Percentiles rank a stretch among this genome's conserved stretches.
These are phyloP conservation scores for Tolypocladium tundrense DNA, from an alignment of 2,329 filamentous ascomycete species.

Conservation along the genomic window DNA sequence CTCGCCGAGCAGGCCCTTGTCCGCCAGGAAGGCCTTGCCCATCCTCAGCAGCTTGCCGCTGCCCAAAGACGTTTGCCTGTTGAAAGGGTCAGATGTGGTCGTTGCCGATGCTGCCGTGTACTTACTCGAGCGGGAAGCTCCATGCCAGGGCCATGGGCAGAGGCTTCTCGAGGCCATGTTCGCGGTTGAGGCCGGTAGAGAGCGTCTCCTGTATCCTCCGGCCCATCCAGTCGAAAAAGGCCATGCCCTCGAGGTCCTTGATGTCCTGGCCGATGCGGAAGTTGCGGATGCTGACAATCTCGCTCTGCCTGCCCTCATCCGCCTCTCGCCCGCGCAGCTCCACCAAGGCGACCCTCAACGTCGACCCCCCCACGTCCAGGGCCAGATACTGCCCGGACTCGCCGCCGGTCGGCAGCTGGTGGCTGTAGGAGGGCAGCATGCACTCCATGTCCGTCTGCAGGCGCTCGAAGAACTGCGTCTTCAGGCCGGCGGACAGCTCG, in stretches of 20 bases:
- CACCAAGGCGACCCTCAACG: constrained; percentile 53
- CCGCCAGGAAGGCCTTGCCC: constrained; percentile 57
- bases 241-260: constrained; percentile 46
- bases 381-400: constrained; percentile 52
- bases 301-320: constrained; percentile 28
- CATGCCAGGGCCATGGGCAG: constrained; percentile 54
- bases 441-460: constrained; percentile 42
- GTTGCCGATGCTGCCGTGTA: constrained; percentile 5
- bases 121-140: constrained; percentile 62
- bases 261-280: constrained; percentile 47
- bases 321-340: constrained; percentile 40
- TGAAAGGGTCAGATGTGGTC: neutral
- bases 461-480: constrained; percentile 43
- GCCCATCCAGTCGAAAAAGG: constrained; percentile 62
- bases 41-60: constrained; percentile 50
- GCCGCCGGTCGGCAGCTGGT: constrained; percentile 49
- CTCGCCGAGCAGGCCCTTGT: constrained; percentile 45
- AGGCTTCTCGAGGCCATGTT: constrained; percentile 26
- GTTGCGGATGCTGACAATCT: constrained; percentile 43
- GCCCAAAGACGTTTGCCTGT: constrained; percentile 53
- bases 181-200: constrained; percentile 27
- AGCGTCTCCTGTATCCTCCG: constrained; percentile 48
- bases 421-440: constrained; percentile 59
- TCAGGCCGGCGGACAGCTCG: constrained; percentile 37
- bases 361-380: constrained; percentile 61